These are phyloP conservation scores for Oryza australiensis DNA, from an alignment of 176 grass and related monocot species.

Conservation along the genomic window DNA sequence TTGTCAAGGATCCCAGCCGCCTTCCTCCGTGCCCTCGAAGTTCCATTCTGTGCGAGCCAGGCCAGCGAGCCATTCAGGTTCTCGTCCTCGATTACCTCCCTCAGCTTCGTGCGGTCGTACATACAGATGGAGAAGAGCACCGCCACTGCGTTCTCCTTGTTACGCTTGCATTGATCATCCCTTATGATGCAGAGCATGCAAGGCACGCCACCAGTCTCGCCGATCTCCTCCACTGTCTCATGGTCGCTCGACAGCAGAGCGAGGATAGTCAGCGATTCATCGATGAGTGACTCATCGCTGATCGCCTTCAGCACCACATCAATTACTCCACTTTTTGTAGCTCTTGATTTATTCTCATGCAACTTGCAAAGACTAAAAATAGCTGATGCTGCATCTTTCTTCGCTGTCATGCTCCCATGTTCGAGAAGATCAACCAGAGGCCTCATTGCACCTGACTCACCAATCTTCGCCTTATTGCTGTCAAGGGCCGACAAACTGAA, in stretches of 20 bases:
- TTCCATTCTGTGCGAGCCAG: slow-evolving; percentile 58
- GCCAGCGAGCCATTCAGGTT: slow-evolving; percentile 49
- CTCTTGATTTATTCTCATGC: slow-evolving; percentile 66
- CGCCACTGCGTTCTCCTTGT: slow-evolving; percentile 73
- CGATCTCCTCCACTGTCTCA: slow-evolving; percentile 66
- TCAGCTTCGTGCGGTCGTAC: slow-evolving; percentile 58
- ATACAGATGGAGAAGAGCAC: slow-evolving; percentile 66
- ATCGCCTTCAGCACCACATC: slow-evolving; percentile 59
- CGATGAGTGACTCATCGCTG: slow-evolving; percentile 40
- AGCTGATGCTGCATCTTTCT: slow-evolving; percentile 71
- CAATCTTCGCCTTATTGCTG: slow-evolving; percentile 68
- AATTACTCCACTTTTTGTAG: slow-evolving; percentile 51
- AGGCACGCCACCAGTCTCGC: slow-evolving; percentile 42
- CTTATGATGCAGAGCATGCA: slow-evolving; percentile 59
- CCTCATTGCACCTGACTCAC: slow-evolving; percentile 52
- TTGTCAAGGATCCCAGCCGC: slow-evolving; percentile 62
- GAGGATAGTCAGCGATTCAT: slow-evolving; percentile 68
- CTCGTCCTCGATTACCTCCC: slow-evolving; percentile 55
- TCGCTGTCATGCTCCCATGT: slow-evolving; percentile 56
- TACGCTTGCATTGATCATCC: slow-evolving; percentile 60
- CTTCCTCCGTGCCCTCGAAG: slow-evolving; percentile 57
- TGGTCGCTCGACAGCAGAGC: slow-evolving; percentile 55
- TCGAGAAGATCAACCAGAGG: slow-evolving; percentile 74
- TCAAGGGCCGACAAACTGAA: slow-evolving; percentile 83
- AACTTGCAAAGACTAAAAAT: slow-evolving; percentile 80